Percentiles rank a stretch among this genome's conserved stretches.
Evolutionary conservation across 2,329 filamentous ascomycete species (phyloP).

Genomic region (Colletotrichum costaricense): DNA sequence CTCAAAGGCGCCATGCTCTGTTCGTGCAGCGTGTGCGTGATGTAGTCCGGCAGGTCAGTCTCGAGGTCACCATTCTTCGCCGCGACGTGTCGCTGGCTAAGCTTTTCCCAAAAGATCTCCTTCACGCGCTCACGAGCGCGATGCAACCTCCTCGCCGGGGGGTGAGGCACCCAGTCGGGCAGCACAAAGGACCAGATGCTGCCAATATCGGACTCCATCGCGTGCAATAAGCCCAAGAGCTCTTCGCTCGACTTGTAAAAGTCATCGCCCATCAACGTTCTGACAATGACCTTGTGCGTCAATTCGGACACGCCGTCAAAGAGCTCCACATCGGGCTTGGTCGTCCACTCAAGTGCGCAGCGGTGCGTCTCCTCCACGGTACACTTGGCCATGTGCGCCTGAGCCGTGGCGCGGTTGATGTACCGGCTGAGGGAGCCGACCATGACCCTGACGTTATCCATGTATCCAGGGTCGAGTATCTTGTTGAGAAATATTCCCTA

Average conservation of each 20-base stretch:
- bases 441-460: constrained; percentile 24
- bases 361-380: constrained; percentile 36
- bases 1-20: constrained; percentile 27
- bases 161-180: constrained; percentile 35
- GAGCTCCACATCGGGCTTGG: constrained; percentile 10
- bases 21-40: constrained; percentile 36
- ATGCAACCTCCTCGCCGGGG: constrained; percentile 25
- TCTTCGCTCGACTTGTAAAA: constrained; percentile 34
- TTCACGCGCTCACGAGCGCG: constrained; percentile 33
- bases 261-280: constrained; percentile 37
- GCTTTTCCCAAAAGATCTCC: constrained; percentile 35
- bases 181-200: constrained; percentile 28
- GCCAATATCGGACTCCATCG: constrained; percentile 34
- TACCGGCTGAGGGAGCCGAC: constrained; percentile 29
- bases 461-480: constrained; percentile 32
- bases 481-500: constrained; percentile 37
- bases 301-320: constrained; percentile 33
- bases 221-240: constrained; percentile 30
- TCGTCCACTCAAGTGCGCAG: constrained; percentile 31
- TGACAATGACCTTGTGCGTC: constrained; percentile 32
- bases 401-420: constrained; percentile 24
- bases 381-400: constrained; percentile 22
- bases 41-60: constrained; percentile 34
- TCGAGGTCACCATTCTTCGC: constrained; percentile 20
- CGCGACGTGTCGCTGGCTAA: constrained; percentile 24